Evolutionary conservation across 805 yeast species (phyloP).

Genomic region (Cyberlindnera mrakii): DNA sequence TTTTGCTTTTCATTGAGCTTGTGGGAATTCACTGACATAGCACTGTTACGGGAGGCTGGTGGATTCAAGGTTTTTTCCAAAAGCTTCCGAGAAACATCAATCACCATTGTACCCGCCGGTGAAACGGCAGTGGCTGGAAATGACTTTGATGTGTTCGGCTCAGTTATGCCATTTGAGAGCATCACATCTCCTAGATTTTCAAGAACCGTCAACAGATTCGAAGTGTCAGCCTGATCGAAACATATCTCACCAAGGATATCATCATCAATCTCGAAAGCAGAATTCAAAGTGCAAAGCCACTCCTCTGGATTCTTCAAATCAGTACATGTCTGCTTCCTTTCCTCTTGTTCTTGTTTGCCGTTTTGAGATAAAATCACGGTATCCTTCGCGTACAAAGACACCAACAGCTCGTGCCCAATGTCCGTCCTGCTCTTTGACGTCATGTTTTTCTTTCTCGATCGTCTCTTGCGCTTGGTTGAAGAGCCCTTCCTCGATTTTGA

Average conservation of each 20-base stretch:
- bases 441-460: no score
- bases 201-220: neutral
- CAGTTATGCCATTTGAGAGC: neutral
- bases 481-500: neutral
- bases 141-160: neutral
- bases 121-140: neutral
- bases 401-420: no score
- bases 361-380: neutral
- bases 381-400: neutral
- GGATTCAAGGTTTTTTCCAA: neutral
- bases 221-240: slow-evolving; percentile 1
- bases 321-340: no score
- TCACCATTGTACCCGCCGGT: neutral
- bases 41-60: neutral
- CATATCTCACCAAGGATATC: slow-evolving; percentile 9
- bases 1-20: neutral
- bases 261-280: slow-evolving; percentile 17
- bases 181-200: neutral
- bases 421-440: no score
- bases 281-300: slow-evolving; percentile 14
- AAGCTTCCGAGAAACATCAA: neutral
- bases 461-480: no score
- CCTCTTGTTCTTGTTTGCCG: no score
- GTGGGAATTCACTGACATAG: neutral
- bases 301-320: slow-evolving; percentile 6